Base-by-base conservation (phyloP, 495 filamentous ascomycete genomes). In the Hypoxylon subgilvum region DNA sequence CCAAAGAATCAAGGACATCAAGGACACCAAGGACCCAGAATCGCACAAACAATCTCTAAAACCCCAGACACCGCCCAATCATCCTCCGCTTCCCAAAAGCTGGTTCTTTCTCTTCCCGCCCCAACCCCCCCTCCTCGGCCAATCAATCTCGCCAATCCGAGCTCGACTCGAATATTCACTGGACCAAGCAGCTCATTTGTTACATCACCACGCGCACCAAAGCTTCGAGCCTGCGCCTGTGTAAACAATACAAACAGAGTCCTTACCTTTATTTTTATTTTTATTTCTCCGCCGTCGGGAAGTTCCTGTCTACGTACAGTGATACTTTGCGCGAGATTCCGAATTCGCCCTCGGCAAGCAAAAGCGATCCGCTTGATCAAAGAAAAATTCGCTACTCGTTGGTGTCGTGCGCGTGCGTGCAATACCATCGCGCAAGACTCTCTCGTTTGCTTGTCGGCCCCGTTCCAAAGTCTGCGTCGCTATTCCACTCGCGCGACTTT, bases 101-200 rank as follows among this genome's bases (percentile, higher is more conserved):
- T n/a, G n/a, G n/a, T n/a, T n/a, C 46, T 40, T 27, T 18, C 40
- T 52, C 47, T 48, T 44, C 47, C 52, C 59, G 45, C 25, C 52
- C 58, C 40, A 47, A 47, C 52, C 43, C 50, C 36, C 36, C 34
- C 21, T 40, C 43, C n/a, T n/a, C 36, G 40, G 40, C 64, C 67
- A 67, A 69, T 69, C 67, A 69, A 62, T 69, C 60, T 61, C 42
- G 34, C 61, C 67, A 69, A 69, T 69, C 67, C 64, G 36, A 51
- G 42, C 17, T 54, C 46, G 40, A 65, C 49, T 60, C 47, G 53
- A 47, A 57, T 67, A 59, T 52, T 21, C 47, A 61, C 44, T 63
- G 56, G 52, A 36, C 49, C 53, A 57, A 61, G 36, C 62, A 69
- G 67, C 60, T 58, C 50, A 65, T 67, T 69, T 63, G 67, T 69